Conservation (phyloP, 495 filamentous ascomycete genomes). For the Talaromyces liani region DNA sequence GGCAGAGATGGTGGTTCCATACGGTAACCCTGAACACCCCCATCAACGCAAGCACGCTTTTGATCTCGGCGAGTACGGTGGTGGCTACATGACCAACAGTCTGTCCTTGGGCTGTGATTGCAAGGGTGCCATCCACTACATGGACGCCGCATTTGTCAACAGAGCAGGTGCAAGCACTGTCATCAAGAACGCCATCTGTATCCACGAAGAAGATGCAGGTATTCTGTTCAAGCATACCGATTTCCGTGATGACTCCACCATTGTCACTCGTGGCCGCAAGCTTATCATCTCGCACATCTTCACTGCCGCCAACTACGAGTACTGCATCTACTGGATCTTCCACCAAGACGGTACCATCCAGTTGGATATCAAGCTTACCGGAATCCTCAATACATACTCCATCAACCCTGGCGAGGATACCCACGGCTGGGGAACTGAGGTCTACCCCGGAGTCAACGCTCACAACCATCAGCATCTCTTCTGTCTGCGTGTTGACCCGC, state of each 20-base stretch:
- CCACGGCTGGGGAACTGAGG: constrained; percentile 85
- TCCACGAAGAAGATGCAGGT: constrained; percentile 91
- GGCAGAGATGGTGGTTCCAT: constrained; percentile 95
- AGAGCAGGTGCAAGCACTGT: constrained; percentile 65
- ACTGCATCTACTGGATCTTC: constrained; percentile 90
- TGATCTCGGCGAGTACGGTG: constrained; percentile 89
- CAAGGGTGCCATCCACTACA: constrained; percentile 90
- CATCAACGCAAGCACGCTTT: constrained; percentile 95
- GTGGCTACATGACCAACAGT: constrained; percentile 93
- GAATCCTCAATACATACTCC: constrained; percentile 89
- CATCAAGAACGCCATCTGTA: constrained; percentile 94
- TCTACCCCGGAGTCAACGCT: constrained; percentile 77
- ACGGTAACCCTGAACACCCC: constrained; percentile 87
- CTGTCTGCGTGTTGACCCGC: constrained; percentile 83
- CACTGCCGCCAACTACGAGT: constrained; percentile 97
- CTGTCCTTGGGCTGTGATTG: constrained; percentile 87
- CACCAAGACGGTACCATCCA: constrained; percentile 92
- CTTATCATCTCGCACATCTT: constrained; percentile 89
- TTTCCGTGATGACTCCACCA: constrained; percentile 82
- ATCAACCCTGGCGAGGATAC: constrained; percentile 81
- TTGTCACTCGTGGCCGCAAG: constrained; percentile 82
- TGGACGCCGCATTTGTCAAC: constrained; percentile 79
- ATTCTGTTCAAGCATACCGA: constrained; percentile 96
- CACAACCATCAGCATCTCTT: constrained; percentile 94
- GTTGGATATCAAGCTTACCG: constrained; percentile 91